These are phyloP conservation scores for Nematocida homosporus DNA, from an alignment of 371 early-diverging fungal genomes.

Conservation along the genomic window DNA sequence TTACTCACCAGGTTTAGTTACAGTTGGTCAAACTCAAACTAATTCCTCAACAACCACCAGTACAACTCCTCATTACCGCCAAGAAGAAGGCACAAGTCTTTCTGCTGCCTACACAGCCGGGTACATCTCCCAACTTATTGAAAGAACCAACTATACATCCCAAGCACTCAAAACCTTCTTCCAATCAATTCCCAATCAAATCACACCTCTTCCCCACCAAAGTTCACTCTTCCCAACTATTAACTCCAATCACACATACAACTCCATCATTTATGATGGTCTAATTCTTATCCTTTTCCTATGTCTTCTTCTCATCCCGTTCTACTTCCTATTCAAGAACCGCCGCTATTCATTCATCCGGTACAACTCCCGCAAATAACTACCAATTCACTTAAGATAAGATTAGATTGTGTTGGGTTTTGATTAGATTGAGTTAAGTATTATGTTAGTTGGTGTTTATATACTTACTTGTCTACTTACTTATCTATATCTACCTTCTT, in stretches of 20 bases:
- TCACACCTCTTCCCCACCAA: not conserved
- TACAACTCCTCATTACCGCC: too few relatives aligned
- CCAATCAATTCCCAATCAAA: not conserved
- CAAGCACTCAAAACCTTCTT: not conserved
- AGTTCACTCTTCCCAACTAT: not conserved
- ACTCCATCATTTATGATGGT: not conserved
- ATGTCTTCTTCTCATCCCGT: not conserved
- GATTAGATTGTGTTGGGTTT: too few relatives aligned
- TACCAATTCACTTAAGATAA: too few relatives aligned
- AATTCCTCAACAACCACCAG: not conserved
- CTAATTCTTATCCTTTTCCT: not conserved
- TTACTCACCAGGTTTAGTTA: slow-evolving; percentile 16
- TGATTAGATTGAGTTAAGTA: too few relatives aligned
- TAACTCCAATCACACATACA: not conserved
- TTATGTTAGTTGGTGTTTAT: too few relatives aligned
- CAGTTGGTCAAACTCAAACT: slow-evolving; percentile 14
- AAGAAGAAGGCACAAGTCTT: slow-evolving; percentile 27
- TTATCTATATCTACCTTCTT: too few relatives aligned
- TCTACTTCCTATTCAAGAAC: not conserved
- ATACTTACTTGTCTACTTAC: too few relatives aligned
- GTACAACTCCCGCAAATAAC: too few relatives aligned
- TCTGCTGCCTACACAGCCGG: slow-evolving; percentile 48
- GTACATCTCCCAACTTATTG: slow-evolving; percentile 23
- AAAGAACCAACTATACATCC: not conserved
- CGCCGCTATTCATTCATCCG: not conserved